Base-by-base conservation (phyloP, 139 green algal species). In the Yamagishiella unicocca region DNA sequence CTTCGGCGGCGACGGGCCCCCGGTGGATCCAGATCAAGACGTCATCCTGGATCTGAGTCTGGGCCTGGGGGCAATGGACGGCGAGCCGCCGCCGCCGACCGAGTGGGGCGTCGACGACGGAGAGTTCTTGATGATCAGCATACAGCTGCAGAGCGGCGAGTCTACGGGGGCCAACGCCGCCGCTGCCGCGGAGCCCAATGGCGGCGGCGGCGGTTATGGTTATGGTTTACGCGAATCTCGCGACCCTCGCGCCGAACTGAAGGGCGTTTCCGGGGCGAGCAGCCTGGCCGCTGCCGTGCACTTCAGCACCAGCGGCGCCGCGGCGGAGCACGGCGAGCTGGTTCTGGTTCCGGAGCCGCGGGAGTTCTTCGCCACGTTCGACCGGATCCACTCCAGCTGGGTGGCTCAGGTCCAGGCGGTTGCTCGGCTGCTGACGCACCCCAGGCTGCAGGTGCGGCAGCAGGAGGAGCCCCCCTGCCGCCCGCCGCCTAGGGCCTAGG, bases 391-490 rank as follows among this genome's bases (percentile, higher is more conserved):
- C 43, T 55, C 76, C 2, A 67, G 73, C 14, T 91, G 92, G 82
- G 50, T 90, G 12, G 70, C 81, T 4, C 88, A 89, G 74, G 75
- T 93, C 64, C 68, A 84, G 77, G 38, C 88, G 0, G 89, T 93
- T 68, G 53, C 68, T 27, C 64, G 90, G 37, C 89, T 95, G 87
- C 74, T 92, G 25, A 85, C 74, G 14, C 82, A 95, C 53, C 40
- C 80, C 31, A 89, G 90, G 40, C 74, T 95, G 22, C 77, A 91
- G 91, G 91, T 93, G 46, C 1, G 45, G 38, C n/a, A n/a, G n/a
- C n/a, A n/a, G n/a, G n/a, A n/a, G n/a, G n/a, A n/a, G n/a, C n/a
- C n/a, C n/a, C n/a, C n/a, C n/a, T n/a, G n/a, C n/a, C n/a, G n/a
- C n/a, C n/a, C n/a, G n/a, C n/a, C n/a, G n/a, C n/a, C n/a, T n/a